Base-by-base conservation (phyloP, 2,329 filamentous ascomycete genomes). In the Pyrenochaeta sp. region DNA sequence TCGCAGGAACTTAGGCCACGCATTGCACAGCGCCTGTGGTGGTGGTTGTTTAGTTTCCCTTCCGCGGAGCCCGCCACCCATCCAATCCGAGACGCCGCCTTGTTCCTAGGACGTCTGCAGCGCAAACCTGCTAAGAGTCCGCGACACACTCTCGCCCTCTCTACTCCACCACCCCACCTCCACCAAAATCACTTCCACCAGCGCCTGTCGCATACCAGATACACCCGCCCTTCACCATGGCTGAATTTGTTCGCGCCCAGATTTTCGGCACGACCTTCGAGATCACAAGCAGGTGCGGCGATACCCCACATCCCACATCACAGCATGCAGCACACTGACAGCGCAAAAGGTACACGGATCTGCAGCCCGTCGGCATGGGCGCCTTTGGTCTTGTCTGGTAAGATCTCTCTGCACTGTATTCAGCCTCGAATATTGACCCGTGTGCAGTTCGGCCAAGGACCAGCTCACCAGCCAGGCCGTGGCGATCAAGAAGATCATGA, bases 401-500 rank as follows among this genome's bases (percentile, higher is more conserved):
- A 35, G 53, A 52, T 41, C 41, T 24, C 7, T 37, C 39, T 49
- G 26, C 41, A 29, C 21, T 37, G 40, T 35, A 39, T 26, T 14
- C 28, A 9, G 2, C 13, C 34, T 19, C 14, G 24, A 41, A 38
- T 31, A 46, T 52, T 62, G 24, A 69, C 48, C 11, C 11, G 14
- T 7, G 36, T 44, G 39, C 71, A 97, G 93, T 77, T 97, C 94
- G 55, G 94, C 94, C 45, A 93, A 91, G 77, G 94, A 99, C 74
- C 92, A 97, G 79, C 90, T 99, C 75, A 97, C 94, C 48, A 89
- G 84, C 72, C 92, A 96, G 74, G 91, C 92, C 75, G 94, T 99
- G 51, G 94, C 94, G 47, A 92, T 99, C 72, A 99, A 99, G 84
- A 99, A 99, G 84, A 99, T 99, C 70, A 97, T 99, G 93, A 99